Evolutionary conservation across 345 rosid species (phyloP).

Genomic region (Populus euphratica): DNA sequence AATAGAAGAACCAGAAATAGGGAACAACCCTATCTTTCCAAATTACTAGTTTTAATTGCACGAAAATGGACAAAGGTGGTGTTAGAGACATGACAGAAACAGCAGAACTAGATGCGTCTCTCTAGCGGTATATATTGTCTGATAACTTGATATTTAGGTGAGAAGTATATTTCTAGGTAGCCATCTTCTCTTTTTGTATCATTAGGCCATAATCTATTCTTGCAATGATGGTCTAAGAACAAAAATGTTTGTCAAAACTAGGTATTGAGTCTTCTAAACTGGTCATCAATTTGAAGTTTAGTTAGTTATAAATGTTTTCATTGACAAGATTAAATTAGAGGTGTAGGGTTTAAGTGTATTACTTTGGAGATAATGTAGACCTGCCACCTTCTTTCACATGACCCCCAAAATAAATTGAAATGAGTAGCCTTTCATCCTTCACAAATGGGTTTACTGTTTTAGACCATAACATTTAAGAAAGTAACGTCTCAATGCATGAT

Average conservation of each 20-base stretch:
- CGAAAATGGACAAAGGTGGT: constrained; percentile 29
- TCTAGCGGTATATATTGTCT: constrained; percentile 17
- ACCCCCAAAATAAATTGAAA: constrained; percentile 13
- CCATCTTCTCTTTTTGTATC: constrained; percentile 29
- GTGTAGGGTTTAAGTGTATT: constrained; percentile 22
- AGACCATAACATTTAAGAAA: constrained; percentile 19
- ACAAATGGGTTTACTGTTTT: constrained; percentile 19
- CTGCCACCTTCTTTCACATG: constrained; percentile 31
- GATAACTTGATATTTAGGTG: constrained; percentile 45
- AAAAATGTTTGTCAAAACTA: constrained; percentile 25
- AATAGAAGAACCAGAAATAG: constrained; percentile 14
- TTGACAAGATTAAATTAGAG: constrained; percentile 16
- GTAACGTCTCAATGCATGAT: constrained; percentile 27
- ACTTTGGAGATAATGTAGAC: constrained; percentile 22
- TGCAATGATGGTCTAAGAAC: constrained; percentile 12
- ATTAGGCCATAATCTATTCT: constrained; percentile 17
- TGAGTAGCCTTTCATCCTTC: neutral
- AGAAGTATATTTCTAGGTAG: constrained; percentile 42
- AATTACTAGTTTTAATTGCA: constrained; percentile 13
- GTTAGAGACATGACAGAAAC: constrained; percentile 58
- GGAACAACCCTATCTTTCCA: constrained; percentile 13
- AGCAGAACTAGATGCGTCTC: constrained; percentile 42
- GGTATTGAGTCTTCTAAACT: constrained; percentile 12
- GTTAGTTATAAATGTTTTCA: constrained; percentile 41
- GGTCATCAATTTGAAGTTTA: constrained; percentile 22